Base-by-base conservation (phyloP, 306 rosid genomes). In the Rosa chinensis region DNA sequence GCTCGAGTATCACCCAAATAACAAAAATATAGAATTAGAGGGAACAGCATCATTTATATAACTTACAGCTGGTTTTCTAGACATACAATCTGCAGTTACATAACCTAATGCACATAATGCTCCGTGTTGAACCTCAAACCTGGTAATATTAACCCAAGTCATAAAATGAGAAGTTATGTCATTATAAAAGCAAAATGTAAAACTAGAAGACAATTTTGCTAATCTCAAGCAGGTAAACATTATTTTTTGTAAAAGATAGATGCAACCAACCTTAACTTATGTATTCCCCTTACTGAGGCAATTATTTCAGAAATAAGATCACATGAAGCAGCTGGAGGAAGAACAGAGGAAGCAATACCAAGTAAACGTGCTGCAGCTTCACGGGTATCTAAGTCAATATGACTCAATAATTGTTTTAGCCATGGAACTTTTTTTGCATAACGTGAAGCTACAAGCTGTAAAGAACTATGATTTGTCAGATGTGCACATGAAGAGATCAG, bases 61-160 rank as follows among this genome's bases (percentile, higher is more conserved):
- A 89, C 97, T 92, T 88, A 94, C 99, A 28, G 84, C 52, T 16
- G 89, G 89, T 62, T 80, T 66, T 91, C 87, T 88, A 8, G 91
- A 88, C 83, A 90, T 76, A 82, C 92, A 89, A 66, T 91, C 94
- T 78, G 99, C 97, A 76, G 94, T 78, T 71, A 94, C 79, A 83
- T 85, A 94, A 89, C 99, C 97, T 82, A 92, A 71, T 67, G 99
- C 97, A 82, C 97, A 94, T 78, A 92, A 85, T 32, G 89, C 89
- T 18, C 97, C 99, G 79, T 94, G 97, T 86, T 85, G 97, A 86
- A 88, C 85, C 87, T 94, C 99, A 86, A 91, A 94, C 84, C 99
- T 94, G 80, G 74, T 62, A 74, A 83, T 50, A 84, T 23, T 63
- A 14, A 39, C 80, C 80, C 45, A 63, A 84, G 77, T 39, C 77